Base-by-base conservation (phyloP, 495 filamentous ascomycete species). In the Neurospora intermedia region DNA sequence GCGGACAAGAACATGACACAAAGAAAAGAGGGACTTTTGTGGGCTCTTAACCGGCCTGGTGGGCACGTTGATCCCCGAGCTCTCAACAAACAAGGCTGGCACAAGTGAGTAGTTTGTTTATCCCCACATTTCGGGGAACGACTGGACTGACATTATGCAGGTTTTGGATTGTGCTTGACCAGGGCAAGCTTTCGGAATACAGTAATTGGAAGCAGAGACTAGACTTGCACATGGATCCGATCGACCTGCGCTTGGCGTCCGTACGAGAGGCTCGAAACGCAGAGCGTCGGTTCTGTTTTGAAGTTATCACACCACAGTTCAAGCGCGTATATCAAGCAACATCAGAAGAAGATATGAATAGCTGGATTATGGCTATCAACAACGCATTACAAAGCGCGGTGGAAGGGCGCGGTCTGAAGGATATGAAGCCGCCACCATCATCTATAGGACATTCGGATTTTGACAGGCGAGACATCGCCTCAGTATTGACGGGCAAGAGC, bases 121-220 rank as follows among this genome's bases (percentile, higher is more conserved):
- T 31, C 27, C 27, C 27, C 27, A 31, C 1, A 31, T 31, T 38
- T 38, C 35, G 35, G 5, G 35, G 35, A 62, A 39, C 27, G 43
- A 45, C 23, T 54, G n/a, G 71, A 31, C 72, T 79, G 41, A 78
- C 74, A 70, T 10, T 27, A 9, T 43, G 11, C 74, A 98, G 94
- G 78, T 98, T 97, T 80, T 99, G 96, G 96, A 95, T 99, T 75
- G 96, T 98, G 2, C 87, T 98, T 18, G 96, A 98, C 79, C 94
- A 96, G 82, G 96, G 96, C 5, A 96, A 94, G 80, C 84, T 99
- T 40, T 97, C 96, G 2, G 96, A 99, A 78, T 98, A 99, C 81
- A 96, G 94, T 78, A 98, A 99, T 81, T 99, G 96, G 96, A 99
- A 99, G 82, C 93, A 98, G 79, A 93, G 91, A 81, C 87, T 98